A percentile compares a stretch with the other conserved stretches of the same genome.
Evolutionary conservation across 768 basidiomycete genomes (phyloP).

Genomic region (Floccularia luteovirens): DNA sequence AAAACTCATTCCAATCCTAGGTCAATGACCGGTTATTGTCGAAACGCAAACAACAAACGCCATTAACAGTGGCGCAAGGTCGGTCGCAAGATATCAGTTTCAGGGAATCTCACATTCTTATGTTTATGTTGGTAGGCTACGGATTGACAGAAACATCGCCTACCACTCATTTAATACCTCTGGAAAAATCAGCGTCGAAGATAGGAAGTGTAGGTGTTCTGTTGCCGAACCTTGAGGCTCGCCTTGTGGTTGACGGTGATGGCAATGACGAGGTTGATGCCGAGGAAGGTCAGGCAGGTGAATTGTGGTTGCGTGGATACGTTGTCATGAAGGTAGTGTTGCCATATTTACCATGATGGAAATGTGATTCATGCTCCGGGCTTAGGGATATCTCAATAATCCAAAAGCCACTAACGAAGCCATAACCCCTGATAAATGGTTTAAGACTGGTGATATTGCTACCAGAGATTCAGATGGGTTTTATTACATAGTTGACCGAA

Average conservation of each 20-base stretch:
- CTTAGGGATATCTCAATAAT: slow-evolving; percentile 72
- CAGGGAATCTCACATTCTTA: too few species aligned
- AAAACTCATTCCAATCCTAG: slow-evolving; percentile 9
- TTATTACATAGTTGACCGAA: slow-evolving; percentile 67
- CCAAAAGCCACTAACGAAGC: slow-evolving; percentile 56
- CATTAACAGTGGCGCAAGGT: slow-evolving; percentile 45
- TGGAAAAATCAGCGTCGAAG: slow-evolving; percentile 33
- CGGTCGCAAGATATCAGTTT: too few species aligned
- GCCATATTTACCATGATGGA: neutral
- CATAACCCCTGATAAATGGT: slow-evolving; percentile 73
- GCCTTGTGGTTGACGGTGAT: slow-evolving; percentile 59
- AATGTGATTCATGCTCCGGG: neutral
- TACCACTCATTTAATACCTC: slow-evolving; percentile 49
- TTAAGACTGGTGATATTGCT: slow-evolving; percentile 85
- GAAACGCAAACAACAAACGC: slow-evolving; percentile 30
- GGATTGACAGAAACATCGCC: slow-evolving; percentile 84
- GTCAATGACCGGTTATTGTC: slow-evolving; percentile 27
- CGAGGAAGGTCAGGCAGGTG: slow-evolving; percentile 53
- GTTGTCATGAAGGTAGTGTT: slow-evolving; percentile 65
- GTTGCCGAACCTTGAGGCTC: slow-evolving; percentile 69
- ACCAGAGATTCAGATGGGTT: slow-evolving; percentile 60
- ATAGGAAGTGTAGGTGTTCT: slow-evolving; percentile 63
- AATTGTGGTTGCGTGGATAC: slow-evolving; percentile 77
- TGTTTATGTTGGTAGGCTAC: slow-evolving; percentile 36
- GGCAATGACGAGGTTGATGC: slow-evolving; percentile 42